Evolutionary conservation across 345 rosid genomes (phyloP), one percentile per base, ranked within the genome.

Genomic region (Rhodamnia argentea): DNA sequence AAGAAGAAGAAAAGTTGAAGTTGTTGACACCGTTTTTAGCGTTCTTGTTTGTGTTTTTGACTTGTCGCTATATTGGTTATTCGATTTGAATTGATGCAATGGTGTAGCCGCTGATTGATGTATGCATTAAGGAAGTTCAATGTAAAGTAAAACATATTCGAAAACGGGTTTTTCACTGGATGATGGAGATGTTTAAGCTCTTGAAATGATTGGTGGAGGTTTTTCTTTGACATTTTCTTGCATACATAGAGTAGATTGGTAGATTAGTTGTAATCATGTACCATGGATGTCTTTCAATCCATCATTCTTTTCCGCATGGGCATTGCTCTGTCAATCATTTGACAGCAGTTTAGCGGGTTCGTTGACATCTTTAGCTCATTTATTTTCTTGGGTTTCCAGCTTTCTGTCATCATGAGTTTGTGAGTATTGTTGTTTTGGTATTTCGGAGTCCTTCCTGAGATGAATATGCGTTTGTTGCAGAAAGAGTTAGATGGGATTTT

Each of bases 401-500:
- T 70, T 10, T 70, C 78, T 70, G 78, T 18, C 47, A 54, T 54
- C 56, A 12, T 44, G 58, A 24, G 13, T 18, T 32, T 18, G 47
- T 58, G 26, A 29, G 50, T 27, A 8, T 26, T 40, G 37, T 82
- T 60, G 64, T 51, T 47, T 82, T 50, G 32, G 47, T 55, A 32
- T 10, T 29, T 58, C 5, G 40, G 57, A 52, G 84, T 20, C 52
- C n/a, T 50, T 78, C 29, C 16, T 64, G 24, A 13, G 82, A 23
- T 44, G 7, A 58, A 13, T 57, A 52, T 51, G 58, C 6, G 4
- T 32, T 83, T 20, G 64, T 87, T 89, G 88, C 90, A 97, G 99
- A 89, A 89, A 78, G 99, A 96, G 83, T 87, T 97, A 7, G 91
- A 90, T 26, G 95, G 94, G 52, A 95, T 95, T 89, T 91, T 97